Conservation (phyloP, 2,329 filamentous ascomycete genomes). For the Fusarium sp. region DNA sequence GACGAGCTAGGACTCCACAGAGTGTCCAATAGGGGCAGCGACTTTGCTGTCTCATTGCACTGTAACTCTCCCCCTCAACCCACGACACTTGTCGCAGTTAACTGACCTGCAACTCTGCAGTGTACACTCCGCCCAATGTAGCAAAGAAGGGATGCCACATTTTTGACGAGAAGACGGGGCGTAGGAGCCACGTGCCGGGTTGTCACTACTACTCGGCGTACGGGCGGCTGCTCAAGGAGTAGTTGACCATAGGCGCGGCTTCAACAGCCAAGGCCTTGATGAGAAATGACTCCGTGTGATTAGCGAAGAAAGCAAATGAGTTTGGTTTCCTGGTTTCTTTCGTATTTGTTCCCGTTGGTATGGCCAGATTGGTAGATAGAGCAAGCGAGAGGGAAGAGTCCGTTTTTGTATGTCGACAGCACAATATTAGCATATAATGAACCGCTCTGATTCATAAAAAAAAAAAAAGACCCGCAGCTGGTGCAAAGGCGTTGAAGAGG, state of each 20-base stretch:
- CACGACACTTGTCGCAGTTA: conserved; percentile 46
- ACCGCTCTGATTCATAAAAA: conserved; percentile 19
- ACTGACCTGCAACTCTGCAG: conserved; percentile 53
- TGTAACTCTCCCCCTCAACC: conserved; percentile 51
- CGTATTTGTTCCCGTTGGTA: conserved; percentile 12
- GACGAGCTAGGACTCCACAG: conserved; percentile 89
- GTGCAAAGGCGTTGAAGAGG: conserved; percentile 25
- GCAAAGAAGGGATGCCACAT: conserved; percentile 84
- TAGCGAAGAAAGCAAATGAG: conserved; percentile 28
- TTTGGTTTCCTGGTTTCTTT: conserved; percentile 4
- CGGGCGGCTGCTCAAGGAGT: conserved; percentile 61
- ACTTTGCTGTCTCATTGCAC: conserved; percentile 88
- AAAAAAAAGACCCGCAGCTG: conserved; percentile 32
- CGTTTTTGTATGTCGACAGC: conserved; percentile 17
- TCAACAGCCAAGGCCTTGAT: conserved; percentile 18
- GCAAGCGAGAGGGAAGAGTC: background rate
- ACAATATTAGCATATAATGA: conserved; percentile 34
- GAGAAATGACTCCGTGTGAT: conserved; percentile 37
- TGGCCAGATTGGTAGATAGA: conserved; percentile 13
- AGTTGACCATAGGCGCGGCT: conserved; percentile 15
- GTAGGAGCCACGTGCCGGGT: conserved; percentile 76
- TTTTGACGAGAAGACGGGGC: conserved; percentile 82
- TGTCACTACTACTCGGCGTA: conserved; percentile 78
- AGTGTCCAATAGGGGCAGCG: conserved; percentile 79
- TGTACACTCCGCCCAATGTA: conserved; percentile 92